Base-by-base conservation (phyloP, 768 basidiomycete species). In the Gelatoporia subvermispora region DNA sequence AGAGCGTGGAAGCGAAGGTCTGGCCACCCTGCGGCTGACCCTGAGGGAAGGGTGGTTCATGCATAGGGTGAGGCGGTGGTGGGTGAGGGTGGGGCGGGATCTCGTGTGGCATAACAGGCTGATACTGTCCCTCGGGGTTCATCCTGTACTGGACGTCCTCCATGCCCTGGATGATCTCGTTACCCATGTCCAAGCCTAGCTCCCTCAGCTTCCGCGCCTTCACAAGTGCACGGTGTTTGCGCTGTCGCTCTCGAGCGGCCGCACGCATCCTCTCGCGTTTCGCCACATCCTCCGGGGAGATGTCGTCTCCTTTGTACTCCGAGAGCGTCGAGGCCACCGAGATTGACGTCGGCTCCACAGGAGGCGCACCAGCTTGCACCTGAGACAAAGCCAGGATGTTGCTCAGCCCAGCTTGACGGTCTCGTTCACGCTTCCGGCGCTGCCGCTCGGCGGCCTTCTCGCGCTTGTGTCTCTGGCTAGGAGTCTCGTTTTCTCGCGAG, bases 391-490 rank as follows among this genome's bases (percentile, higher is more conserved):
- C 53, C 47, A 58, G 61, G 41, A 56, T 57, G 49, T 56, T 56
- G 41, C 57, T 58, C 28, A 65, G 46, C 4, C 50, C 60, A 25
- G 68, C 71, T 59, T 72, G 70, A 41, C 76, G 68, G 66, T 76
- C 76, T 59, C 86, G 78, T 68, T 89, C 89, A 43, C 89, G 82
- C 65, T 92, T 92, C 53, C 87, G 66, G 41, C 89, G 79, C 64
- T 92, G 89, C 51, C 89, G 74, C 65, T 91, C 89, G 36, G 90
- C 86, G 1, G 89, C 89, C 65, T 91, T 90, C 74, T 88, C 86
- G 57, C 89, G 79, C 64, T 91, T 91, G 58, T 79, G 72, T 56
- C 79, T 73, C 68, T 88, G 85, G 48, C 76, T 76, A 23, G 80
- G 77, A 10, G 85, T 84, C 71, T 88, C 87, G 72, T 84, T 79